These are phyloP conservation scores for Terfezia boudieri DNA, from an alignment of 495 filamentous ascomycete genomes.

Conservation along the genomic window DNA sequence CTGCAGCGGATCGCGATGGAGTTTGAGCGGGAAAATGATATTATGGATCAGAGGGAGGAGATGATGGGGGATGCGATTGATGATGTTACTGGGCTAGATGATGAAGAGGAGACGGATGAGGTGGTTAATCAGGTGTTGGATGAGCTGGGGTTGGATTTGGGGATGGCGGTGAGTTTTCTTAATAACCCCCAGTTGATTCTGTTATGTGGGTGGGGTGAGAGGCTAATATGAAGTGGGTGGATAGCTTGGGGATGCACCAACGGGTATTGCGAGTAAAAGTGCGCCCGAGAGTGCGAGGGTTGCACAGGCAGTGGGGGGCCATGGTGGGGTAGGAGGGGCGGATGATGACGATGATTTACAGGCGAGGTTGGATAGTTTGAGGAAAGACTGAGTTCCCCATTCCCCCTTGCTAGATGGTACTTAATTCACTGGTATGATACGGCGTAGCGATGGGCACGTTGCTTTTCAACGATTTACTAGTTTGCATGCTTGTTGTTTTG, in stretches of 20 bases:
- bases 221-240: not conserved
- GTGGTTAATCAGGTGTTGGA: constrained; percentile 89
- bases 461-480: too few species aligned
- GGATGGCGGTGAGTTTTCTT: constrained; percentile 45
- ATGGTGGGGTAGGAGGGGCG: constrained; percentile 11
- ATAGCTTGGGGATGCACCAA: constrained; percentile 60
- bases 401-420: too few species aligned
- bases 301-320: constrained; percentile 53
- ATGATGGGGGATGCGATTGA: constrained; percentile 99
- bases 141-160: constrained; percentile 87
- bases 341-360: constrained; percentile 54
- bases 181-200: not conserved
- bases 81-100: constrained; percentile 82
- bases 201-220: not conserved
- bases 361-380: constrained; percentile 56
- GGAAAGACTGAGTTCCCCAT: constrained; percentile 13
- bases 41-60: constrained; percentile 97
- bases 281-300: constrained; percentile 39
- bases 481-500: too few species aligned
- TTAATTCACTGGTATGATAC: too few species aligned
- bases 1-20: constrained; percentile 97
- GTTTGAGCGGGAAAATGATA: constrained; percentile 94
- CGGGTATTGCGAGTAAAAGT: constrained; percentile 37
- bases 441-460: too few species aligned
- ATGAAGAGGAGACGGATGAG: constrained; percentile 81